Base-by-base conservation (phyloP, 2,329 filamentous ascomycete genomes). In the Penicillium frequentans region DNA sequence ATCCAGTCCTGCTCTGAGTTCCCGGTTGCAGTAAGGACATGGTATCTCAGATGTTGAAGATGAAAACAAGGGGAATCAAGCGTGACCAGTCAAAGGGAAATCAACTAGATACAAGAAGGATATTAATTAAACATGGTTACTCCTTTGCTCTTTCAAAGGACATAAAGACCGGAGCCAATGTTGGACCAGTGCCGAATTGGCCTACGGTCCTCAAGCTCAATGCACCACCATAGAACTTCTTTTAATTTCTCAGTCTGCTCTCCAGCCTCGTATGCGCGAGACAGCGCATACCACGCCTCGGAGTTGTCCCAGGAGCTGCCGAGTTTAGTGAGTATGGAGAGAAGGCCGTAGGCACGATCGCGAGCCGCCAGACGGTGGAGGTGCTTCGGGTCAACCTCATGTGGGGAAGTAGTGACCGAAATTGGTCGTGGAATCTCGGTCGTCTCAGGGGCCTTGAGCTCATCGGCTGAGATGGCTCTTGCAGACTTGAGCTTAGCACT, bases 201-300 rank as follows among this genome's bases (percentile, higher is more conserved):
- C 62, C 85, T 86, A 8, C 86, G 86, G 71, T 99, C 93, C 72
- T 98, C 95, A 29, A 99, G 81, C 75, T 97, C 92, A 13, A 99
- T 90, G 67, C 93, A 96, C 92, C 93, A 98, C 95, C 95, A 98
- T 7, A 98, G 82, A 46, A 93, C 91, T 65, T 95, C 90, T 77
- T 93, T 96, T 14, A 95, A 90, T 79, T 93, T 96, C 37, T 95
- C 90, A 1, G 86, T 75, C 77, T 96, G 90, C 0, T 89, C 90
- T 56, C 90, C 90, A 70, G 92, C 86, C 74, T 99, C 95, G 69
- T 97, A 90, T 10, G 91, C 92, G 61, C 91, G 82, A 0, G 92
- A 90, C 33, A 99, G 83, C 5, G 89, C 85, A 69, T 91, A 93
- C 95, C 95, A 99, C 5, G 93, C 95, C 71, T 98, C 95, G 0